These are phyloP conservation scores for Fusarium citri DNA, from an alignment of 2,329 filamentous ascomycete species.

Conservation along the genomic window DNA sequence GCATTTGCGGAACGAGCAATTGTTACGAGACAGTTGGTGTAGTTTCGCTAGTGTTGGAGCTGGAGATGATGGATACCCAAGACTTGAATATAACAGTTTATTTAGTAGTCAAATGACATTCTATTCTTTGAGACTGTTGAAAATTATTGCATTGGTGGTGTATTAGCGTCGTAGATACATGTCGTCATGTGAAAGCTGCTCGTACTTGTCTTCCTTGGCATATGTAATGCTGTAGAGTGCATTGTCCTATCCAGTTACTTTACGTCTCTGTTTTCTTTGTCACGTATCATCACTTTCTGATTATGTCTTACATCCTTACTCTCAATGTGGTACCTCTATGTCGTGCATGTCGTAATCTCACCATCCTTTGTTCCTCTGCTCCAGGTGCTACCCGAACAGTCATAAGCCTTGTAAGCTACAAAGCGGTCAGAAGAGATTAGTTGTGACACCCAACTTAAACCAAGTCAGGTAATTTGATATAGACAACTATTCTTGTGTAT, in stretches of 20 bases:
- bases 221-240: rapidly evolving
- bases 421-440: background rate
- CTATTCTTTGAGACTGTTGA: background rate
- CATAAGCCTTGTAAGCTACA: background rate
- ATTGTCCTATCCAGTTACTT: background rate
- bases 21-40: background rate
- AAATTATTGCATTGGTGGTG: too few relatives aligned
- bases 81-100: slow-evolving; percentile 12
- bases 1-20: background rate
- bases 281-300: background rate
- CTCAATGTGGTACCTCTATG: background rate
- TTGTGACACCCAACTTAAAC: background rate
- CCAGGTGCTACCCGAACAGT: background rate
- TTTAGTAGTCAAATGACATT: slow-evolving; percentile 16
- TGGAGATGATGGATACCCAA: slow-evolving; percentile 35
- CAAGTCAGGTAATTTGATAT: background rate
- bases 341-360: background rate
- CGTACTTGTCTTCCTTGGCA: background rate
- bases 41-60: slow-evolving; percentile 7
- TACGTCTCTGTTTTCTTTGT: background rate
- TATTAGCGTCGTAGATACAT: background rate
- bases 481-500: background rate
- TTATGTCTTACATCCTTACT: background rate
- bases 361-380: background rate
- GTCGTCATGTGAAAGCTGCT: background rate